Evolutionary conservation across 2,329 filamentous ascomycete genomes (phyloP).

Genomic region (Chaetomium globosum): DNA sequence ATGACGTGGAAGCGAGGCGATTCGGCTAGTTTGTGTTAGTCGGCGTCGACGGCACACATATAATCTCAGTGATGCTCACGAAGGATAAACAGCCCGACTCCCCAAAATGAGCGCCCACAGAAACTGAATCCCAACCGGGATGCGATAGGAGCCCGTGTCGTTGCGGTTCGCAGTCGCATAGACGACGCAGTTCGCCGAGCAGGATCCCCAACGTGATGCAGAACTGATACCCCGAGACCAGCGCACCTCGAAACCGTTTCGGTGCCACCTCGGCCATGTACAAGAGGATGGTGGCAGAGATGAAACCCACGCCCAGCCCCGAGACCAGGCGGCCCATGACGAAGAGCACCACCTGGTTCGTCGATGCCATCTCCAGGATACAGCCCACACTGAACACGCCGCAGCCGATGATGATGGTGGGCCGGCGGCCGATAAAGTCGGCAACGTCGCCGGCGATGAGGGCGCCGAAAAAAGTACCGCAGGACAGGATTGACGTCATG

Average conservation of each 20-base stretch:
- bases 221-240: conserved; percentile 77
- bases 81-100: conserved; percentile 44
- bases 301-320: conserved; percentile 68
- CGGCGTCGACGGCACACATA: neutral
- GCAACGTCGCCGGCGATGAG: conserved; percentile 66
- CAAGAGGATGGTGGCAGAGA: conserved; percentile 67
- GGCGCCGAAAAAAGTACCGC: conserved; percentile 66
- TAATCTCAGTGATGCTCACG: conserved; percentile 33
- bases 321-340: conserved; percentile 67
- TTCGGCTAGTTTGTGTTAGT: conserved; percentile 54
- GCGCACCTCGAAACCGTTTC: conserved; percentile 68
- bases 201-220: conserved; percentile 74
- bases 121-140: conserved; percentile 71
- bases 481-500: conserved; percentile 68
- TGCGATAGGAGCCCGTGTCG: conserved; percentile 68
- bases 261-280: conserved; percentile 69
- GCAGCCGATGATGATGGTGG: conserved; percentile 63
- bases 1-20: conserved; percentile 74
- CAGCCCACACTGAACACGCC: conserved; percentile 61
- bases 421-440: conserved; percentile 64
- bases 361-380: conserved; percentile 60
- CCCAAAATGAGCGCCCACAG: conserved; percentile 49
- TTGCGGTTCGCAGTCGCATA: conserved; percentile 63
- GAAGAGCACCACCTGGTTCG: conserved; percentile 55
- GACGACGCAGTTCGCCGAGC: conserved; percentile 67